Base-by-base conservation (phyloP, 2,329 filamentous ascomycete genomes). In the Aspergillus versicolor region DNA sequence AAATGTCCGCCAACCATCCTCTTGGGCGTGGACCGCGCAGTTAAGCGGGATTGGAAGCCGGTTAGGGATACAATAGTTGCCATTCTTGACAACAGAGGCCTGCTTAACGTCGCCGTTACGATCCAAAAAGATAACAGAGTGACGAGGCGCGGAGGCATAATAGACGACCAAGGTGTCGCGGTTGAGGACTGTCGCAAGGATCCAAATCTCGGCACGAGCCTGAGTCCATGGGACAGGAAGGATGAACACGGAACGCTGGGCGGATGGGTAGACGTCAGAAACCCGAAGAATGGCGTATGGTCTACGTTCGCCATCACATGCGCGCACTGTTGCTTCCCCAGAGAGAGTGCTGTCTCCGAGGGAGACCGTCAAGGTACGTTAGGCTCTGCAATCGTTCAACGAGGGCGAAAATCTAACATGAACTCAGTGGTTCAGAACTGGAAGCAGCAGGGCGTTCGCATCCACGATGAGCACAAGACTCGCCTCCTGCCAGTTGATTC, bases 71-170 rank as follows among this genome's bases (percentile, higher is more conserved):
- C 15, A 5, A 19, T 44, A 2, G 8, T 50, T 15, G 7, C 11
- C 5, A 15, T 55, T 12, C 38, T 55, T 2, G 52, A 55, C 9
- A 5, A 5, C 2, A 30, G 21, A 24, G 17, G 24, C 9, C 45
- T 49, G 2, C 2, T 19, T 9, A 13, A 12, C 11, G 38, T 55
- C 13, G 52, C 43, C 7, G 45, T 50, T 3, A 5, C 38, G 1
- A 45, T 55, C 15, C 27, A 13, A 11, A 55, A 44, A 46, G 45
- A 49, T 17, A 49, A n/a, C 40, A n/a, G n/a, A n/a, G n/a, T n/a
- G n/a, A n/a, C n/a, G n/a, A n/a, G n/a, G n/a, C n/a, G n/a, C n/a
- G n/a, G n/a, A n/a, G n/a, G n/a, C n/a, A n/a, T n/a, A n/a, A n/a
- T n/a, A n/a, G n/a, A n/a, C n/a, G n/a, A n/a, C n/a, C n/a, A n/a